A percentile compares a stretch with the other conserved stretches of the same genome.
Evolutionary conservation across 1,284 basidiomycete species (phyloP).

Genomic region (Neonothopanus nambi): DNA sequence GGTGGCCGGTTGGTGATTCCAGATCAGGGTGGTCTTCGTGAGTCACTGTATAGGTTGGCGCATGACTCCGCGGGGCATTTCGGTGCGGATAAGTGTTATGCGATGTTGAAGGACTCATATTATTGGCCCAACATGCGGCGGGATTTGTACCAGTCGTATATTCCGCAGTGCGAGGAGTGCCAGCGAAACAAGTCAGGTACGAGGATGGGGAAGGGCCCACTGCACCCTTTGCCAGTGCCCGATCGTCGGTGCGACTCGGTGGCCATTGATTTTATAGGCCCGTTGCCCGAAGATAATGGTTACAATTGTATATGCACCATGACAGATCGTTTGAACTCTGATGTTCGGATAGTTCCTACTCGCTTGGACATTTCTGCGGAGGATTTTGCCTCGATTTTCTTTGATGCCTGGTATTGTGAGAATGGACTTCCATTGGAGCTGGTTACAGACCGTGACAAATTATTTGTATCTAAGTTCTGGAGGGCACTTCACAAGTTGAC

Average conservation of each 20-base stretch:
- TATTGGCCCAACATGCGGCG: conserved; percentile 38
- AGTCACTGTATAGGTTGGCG: conserved; percentile 18
- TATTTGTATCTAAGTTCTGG: conserved; percentile 29
- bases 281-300: conserved; percentile 17
- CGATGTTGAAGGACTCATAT: conserved; percentile 20
- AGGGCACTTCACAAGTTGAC: conserved; percentile 1
- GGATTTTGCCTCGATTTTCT: conserved; percentile 17
- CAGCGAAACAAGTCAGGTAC: conserved; percentile 20
- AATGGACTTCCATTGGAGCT: conserved; percentile 29
- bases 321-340: conserved; percentile 38
- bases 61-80: conserved; percentile 33
- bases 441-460: conserved; percentile 29
- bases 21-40: neutral
- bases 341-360: conserved; percentile 33
- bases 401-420: conserved; percentile 31
- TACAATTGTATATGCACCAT: conserved; percentile 37
- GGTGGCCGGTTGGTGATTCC: conserved; percentile 8
- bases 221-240: conserved; percentile 25
- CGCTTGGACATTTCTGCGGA: conserved; percentile 18
- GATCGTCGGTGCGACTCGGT: conserved; percentile 18
- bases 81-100: conserved; percentile 24
- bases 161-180: conserved; percentile 27
- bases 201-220: conserved; percentile 8
- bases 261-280: conserved; percentile 25
- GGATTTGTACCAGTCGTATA: conserved; percentile 23